Conservation (phyloP, 805 yeast species). For the Debaryomyces maramus region DNA sequence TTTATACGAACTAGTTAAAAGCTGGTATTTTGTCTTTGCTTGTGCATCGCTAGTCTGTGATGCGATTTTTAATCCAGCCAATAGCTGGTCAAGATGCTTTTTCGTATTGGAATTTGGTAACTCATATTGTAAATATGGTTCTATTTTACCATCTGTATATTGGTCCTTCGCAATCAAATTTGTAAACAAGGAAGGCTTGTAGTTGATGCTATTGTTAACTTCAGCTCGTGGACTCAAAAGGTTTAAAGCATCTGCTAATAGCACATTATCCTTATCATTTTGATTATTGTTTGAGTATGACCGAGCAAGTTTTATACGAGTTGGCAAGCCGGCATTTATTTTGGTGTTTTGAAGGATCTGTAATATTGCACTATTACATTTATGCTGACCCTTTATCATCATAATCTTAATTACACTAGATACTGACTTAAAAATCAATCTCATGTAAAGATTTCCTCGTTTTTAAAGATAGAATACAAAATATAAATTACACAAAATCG, state of each 20-base stretch:
- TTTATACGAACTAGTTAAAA: conserved; percentile 3
- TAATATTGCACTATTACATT: too few species aligned
- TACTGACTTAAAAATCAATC: too few species aligned
- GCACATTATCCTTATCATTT: conserved; percentile 15
- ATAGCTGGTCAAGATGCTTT: conserved; percentile 19
- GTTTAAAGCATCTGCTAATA: conserved; percentile 39
- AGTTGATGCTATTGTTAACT: conserved; percentile 11
- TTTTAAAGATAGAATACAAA: too few species aligned
- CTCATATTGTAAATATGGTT: conserved; percentile 2
- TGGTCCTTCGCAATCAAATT: conserved; percentile 33
- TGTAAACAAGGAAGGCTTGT: conserved; percentile 34
- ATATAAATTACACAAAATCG: neutral
- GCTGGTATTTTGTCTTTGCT: conserved; percentile 1
- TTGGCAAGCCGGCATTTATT: too few species aligned
- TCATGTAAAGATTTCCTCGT: too few species aligned
- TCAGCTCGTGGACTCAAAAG: conserved; percentile 26
- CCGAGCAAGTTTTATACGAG: neutral
- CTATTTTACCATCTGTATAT: conserved; percentile 14
- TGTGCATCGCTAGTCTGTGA: neutral
- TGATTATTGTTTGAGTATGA: neutral
- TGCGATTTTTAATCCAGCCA: conserved; percentile 23
- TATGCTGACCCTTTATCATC: too few species aligned
- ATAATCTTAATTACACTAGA: too few species aligned
- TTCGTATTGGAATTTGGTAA: conserved; percentile 3
- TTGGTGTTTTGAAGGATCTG: too few species aligned